Percentiles rank a stretch among this genome's conserved stretches.
Conservation (phyloP, 352 stramenopile genomes). For the Pythium dissimile region DNA sequence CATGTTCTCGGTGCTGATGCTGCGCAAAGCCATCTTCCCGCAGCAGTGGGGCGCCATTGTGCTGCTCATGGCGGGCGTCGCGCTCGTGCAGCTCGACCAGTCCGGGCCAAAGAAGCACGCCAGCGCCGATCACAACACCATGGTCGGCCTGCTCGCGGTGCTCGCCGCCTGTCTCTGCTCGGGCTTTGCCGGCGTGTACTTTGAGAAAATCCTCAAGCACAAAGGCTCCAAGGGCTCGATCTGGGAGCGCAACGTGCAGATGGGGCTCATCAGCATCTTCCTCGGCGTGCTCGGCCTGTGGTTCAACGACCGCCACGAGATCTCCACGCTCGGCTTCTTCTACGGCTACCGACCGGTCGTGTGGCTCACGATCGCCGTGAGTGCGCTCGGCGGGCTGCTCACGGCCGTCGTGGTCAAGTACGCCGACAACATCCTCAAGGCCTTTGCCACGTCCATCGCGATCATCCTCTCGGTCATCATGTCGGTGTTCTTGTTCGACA, state of each 20-base stretch:
- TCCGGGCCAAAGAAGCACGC: conserved; percentile 13
- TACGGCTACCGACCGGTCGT: conserved; percentile 79
- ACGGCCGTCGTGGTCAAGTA: conserved; percentile 86
- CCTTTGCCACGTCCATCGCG: conserved; percentile 81
- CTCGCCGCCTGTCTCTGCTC: conserved; percentile 74
- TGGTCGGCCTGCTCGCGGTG: conserved; percentile 63
- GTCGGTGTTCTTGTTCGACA: conserved; percentile 83
- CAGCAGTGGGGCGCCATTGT: conserved; percentile 78
- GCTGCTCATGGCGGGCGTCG: conserved; percentile 78
- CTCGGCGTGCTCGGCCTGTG: conserved; percentile 55
- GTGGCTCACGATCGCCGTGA: conserved; percentile 65
- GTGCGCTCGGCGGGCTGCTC: conserved; percentile 70
- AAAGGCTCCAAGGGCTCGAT: conserved; percentile 51
- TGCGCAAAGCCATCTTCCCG: conserved; percentile 64
- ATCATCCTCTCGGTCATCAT: conserved; percentile 80
- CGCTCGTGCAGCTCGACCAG: conserved; percentile 73
- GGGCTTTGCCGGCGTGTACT: conserved; percentile 83
- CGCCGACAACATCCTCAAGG: conserved; percentile 87
- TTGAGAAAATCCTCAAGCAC: conserved; percentile 86
- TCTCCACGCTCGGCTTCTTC: conserved; percentile 64
- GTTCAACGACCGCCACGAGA: conserved; percentile 59
- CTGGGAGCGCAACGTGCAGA: conserved; percentile 84
- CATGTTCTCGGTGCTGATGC: conserved; percentile 80
- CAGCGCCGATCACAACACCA: conserved; percentile 48
- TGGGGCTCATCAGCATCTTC: conserved; percentile 69